Conservation (phyloP, 208 protist genomes). For the Acanthamoeba polyphaga region DNA sequence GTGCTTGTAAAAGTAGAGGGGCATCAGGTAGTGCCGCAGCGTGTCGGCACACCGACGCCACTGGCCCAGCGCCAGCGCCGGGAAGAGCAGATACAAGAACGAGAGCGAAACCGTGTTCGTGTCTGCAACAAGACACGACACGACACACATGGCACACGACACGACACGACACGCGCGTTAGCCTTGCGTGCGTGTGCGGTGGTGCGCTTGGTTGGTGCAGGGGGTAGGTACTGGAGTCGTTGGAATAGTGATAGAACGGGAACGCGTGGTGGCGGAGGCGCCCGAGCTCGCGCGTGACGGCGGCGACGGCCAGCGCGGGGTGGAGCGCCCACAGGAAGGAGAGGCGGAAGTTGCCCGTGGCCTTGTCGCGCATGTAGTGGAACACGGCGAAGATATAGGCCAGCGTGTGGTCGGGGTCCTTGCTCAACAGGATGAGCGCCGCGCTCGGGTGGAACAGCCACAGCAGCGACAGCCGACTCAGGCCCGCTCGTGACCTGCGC, state of each 20-base stretch:
- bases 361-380: slow-evolving; percentile 58
- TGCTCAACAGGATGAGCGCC: not conserved
- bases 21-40: slow-evolving; percentile 33
- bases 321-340: slow-evolving; percentile 40
- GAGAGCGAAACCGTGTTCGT: not conserved
- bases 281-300: slow-evolving; percentile 8
- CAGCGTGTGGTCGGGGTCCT: not conserved
- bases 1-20: slow-evolving; percentile 23
- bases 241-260: slow-evolving; percentile 6
- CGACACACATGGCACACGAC: not conserved
- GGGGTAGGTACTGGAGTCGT: not conserved
- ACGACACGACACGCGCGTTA: not conserved
- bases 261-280: slow-evolving; percentile 7
- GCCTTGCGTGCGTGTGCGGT: too few species aligned
- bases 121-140: not conserved
- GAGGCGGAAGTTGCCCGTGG: slow-evolving; percentile 12
- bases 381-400: slow-evolving; percentile 12
- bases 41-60: not conserved
- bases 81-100: slow-evolving; percentile 19
- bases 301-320: not conserved
- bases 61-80: slow-evolving; percentile 2
- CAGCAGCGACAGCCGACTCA: not conserved
- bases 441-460: slow-evolving; percentile 23
- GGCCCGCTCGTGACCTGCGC: not conserved
- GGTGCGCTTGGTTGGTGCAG: too few species aligned